Base-by-base conservation (phyloP, 805 yeast genomes). In the Blastobotrys robertii region DNA sequence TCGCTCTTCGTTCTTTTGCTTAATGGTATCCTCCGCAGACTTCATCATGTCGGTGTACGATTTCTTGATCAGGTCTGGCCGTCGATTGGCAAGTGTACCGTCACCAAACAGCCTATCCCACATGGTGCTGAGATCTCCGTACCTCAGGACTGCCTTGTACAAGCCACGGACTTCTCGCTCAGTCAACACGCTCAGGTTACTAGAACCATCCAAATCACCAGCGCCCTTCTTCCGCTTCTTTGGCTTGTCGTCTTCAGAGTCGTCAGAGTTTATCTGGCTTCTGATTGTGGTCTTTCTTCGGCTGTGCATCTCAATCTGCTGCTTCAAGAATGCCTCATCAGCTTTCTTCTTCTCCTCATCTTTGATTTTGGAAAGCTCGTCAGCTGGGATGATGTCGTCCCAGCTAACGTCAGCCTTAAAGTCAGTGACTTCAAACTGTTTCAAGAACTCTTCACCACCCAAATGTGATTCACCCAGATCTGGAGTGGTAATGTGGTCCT, bases 331-430 rank as follows among this genome's bases (percentile, higher is more conserved):
- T 50, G 78, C 82, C 50, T 90, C 97, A 51, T 92, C 97, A 37
- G 80, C 74, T 41, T 83, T 74, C 59, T 79, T 81, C 69, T 82
- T 80, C 59, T 92, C 98, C 44, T 87, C 95, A 50, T 84, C 95
- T 60, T 92, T 92, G 54, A 92, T 71, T 59, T 83, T 85, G 47
- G 78, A 73, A 50, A 94, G 70, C 62, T 92, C 98, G 37, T 84
- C 95, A 50, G 85, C 88, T 0, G 99, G 99, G 55, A 92, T 92
- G 53, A 92, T 92, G 62, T 92, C 99, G 66, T 92, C 97, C 99
- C 99, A 92, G 50, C 87, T 94, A 48, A 90, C 87, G 62, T 90
- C 96, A 1, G 98, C 97, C 67, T 92, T 92, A 63, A 88, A 94
- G 60, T 92, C 98, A 0, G 99, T 92, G 42, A 92, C 98, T 64